These are phyloP conservation scores for Alopecurus myosuroides DNA, from an alignment of 176 grass and related monocot species.

Conservation along the genomic window DNA sequence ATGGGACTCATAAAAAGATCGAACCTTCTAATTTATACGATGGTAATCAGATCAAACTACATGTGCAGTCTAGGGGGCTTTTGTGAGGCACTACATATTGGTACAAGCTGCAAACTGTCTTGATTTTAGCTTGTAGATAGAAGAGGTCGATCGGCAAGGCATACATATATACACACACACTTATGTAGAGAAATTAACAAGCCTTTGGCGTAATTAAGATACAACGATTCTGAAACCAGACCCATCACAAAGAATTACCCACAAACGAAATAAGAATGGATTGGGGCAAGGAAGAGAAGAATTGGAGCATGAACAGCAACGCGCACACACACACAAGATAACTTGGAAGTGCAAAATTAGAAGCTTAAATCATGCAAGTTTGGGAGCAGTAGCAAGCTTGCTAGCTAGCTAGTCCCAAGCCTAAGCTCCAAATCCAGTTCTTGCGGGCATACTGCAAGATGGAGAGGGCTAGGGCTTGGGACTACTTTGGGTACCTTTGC, in stretches of 20 bases:
- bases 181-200: neutral
- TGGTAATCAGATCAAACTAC: neutral
- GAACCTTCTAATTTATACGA: neutral
- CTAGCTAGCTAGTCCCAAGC: conserved; percentile 29
- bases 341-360: conserved; percentile 2
- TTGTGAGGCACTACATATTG: neutral
- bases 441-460: conserved; percentile 29
- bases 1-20: neutral
- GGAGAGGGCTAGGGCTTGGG: conserved; percentile 38
- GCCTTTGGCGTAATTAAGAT: conserved; percentile 4
- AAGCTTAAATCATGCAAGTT: conserved; percentile 12
- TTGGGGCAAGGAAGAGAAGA: neutral
- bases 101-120: neutral
- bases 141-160: neutral
- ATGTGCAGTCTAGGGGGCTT: neutral
- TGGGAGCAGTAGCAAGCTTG: neutral
- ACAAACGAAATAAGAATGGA: neutral
- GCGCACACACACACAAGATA: neutral
- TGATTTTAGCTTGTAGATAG: neutral
- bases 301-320: conserved; percentile 2
- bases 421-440: conserved; percentile 54
- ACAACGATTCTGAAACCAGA: neutral
- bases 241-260: conserved; percentile 11
- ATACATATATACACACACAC: neutral
- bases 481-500: conserved; percentile 31